These are phyloP conservation scores for Sphenostylis stenocarpa DNA, from an alignment of 306 rosid species.

Conservation along the genomic window DNA sequence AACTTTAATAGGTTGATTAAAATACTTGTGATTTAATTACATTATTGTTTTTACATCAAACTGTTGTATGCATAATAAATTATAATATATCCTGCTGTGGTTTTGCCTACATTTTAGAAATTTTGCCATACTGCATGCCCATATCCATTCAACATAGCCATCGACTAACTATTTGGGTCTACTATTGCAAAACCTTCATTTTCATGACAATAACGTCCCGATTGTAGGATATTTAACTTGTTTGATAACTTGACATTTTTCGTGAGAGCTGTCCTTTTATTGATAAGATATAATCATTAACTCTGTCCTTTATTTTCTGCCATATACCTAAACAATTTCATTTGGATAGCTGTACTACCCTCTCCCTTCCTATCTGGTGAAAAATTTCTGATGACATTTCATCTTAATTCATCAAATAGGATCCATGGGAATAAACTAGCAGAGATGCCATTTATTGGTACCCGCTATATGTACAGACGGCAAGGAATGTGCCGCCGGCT, in stretches of 20 bases:
- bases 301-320: neutral
- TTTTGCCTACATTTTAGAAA: neutral
- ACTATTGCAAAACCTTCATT: neutral
- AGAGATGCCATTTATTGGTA: constrained; percentile 98
- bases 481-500: constrained; percentile 98
- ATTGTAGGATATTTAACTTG: constrained; percentile 3
- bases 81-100: neutral
- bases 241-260: neutral
- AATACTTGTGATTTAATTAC: neutral
- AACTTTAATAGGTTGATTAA: neutral
- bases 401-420: constrained; percentile 50
- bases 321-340: neutral
- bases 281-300: neutral
- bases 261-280: constrained; percentile 1
- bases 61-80: neutral
- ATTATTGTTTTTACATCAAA: neutral
- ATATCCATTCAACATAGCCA: neutral
- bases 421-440: constrained; percentile 83
- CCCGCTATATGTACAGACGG: constrained; percentile 87
- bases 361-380: neutral
- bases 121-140: neutral
- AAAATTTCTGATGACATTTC: constrained; percentile 16
- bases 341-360: neutral
- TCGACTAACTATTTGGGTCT: neutral
- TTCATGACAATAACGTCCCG: neutral